Evolutionary conservation across 345 rosid species (phyloP).

Genomic region (Durio zibethinus): DNA sequence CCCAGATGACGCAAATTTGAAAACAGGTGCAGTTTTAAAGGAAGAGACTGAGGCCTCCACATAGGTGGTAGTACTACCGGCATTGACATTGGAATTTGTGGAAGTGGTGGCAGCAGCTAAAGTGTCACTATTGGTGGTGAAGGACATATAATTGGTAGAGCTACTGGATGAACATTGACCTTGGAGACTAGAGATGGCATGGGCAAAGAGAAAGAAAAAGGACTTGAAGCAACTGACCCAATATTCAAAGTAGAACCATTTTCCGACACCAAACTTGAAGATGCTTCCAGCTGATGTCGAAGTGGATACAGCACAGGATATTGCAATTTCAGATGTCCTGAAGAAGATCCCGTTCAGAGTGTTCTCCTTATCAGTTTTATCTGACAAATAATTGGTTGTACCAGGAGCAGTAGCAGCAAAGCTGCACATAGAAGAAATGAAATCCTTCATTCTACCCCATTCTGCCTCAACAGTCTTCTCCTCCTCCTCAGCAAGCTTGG

Average conservation of each 20-base stretch:
- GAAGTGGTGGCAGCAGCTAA: conserved; percentile 20
- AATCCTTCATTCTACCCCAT: conserved; percentile 5
- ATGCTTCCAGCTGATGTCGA: conserved; percentile 33
- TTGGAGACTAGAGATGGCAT: conserved; percentile 24
- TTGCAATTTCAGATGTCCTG: conserved; percentile 24
- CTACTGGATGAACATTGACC: conserved; percentile 30
- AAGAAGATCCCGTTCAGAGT: conserved; percentile 25
- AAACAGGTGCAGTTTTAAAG: conserved; percentile 32
- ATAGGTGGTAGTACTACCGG: conserved; percentile 14
- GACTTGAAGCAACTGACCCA: conserved; percentile 39
- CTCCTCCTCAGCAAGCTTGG: conserved; percentile 6
- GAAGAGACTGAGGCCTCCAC: conserved; percentile 36
- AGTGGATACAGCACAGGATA: conserved; percentile 22
- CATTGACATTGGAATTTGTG: not conserved
- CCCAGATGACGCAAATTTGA: conserved; percentile 42
- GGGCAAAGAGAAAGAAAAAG: conserved; percentile 27
- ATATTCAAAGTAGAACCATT: conserved; percentile 33
- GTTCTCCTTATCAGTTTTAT: conserved; percentile 30
- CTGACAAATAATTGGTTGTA: conserved; percentile 38
- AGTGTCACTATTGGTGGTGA: conserved; percentile 2
- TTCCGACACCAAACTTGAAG: conserved; percentile 39
- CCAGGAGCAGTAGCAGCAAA: conserved; percentile 30
- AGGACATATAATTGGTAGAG: conserved; percentile 19
- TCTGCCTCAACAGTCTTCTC: not conserved
- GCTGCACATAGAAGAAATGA: conserved; percentile 40